Percentiles rank a stretch among this genome's conserved stretches.
Evolutionary conservation across 805 yeast species (phyloP).

Genomic region (Barnettozyma salicaria): DNA sequence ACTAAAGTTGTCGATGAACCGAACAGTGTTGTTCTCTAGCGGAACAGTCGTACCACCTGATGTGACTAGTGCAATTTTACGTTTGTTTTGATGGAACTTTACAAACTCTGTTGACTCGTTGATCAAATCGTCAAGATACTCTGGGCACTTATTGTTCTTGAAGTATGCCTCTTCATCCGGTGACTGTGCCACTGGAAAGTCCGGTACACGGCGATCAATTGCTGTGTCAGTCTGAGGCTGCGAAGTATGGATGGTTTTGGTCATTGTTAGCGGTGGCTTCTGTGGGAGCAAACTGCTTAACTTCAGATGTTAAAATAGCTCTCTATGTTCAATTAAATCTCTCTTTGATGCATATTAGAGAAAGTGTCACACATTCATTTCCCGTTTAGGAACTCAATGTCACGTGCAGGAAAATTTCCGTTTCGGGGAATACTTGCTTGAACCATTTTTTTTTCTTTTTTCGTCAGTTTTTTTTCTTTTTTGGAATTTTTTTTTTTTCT

Average conservation of each 20-base stretch:
- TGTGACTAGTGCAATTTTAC: conserved; percentile 74
- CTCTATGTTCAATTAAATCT: no score
- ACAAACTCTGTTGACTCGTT: conserved; percentile 57
- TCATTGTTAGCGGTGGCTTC: conserved; percentile 1
- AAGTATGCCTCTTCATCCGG: conserved; percentile 76
- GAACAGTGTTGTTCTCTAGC: conserved; percentile 89
- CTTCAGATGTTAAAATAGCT: no score
- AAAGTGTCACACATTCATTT: no score
- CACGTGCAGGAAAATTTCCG: not conserved
- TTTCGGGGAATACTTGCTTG: not conserved
- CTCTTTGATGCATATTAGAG: no score
- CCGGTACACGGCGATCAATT: conserved; percentile 70
- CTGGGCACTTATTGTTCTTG: conserved; percentile 63
- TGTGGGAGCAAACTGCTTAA: no score
- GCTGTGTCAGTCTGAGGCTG: conserved; percentile 67
- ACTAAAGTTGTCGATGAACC: conserved; percentile 93
- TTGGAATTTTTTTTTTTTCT: no score
- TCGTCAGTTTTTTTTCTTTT: no score
- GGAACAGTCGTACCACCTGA: conserved; percentile 99
- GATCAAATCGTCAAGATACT: conserved; percentile 59
- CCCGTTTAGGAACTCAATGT: conserved; percentile 10
- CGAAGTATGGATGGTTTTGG: conserved; percentile 47
- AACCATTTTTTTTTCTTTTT: no score
- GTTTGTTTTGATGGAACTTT: conserved; percentile 39
- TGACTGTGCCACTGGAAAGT: conserved; percentile 66